Evolutionary conservation across 2,329 filamentous ascomycete genomes (phyloP).

Genomic region (Penicillium sp.): DNA sequence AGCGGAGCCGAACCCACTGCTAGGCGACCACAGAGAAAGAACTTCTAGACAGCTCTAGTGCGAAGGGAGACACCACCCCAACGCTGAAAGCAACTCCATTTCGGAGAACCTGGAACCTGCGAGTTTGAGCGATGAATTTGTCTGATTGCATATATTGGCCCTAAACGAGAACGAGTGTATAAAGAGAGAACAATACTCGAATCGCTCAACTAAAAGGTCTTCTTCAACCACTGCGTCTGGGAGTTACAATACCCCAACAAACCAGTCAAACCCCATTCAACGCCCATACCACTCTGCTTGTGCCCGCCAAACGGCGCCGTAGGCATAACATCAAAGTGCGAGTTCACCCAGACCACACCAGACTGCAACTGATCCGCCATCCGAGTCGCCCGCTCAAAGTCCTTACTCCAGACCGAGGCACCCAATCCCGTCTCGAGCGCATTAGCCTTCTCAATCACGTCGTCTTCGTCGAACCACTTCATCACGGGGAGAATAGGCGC

Average conservation of each 20-base stretch:
- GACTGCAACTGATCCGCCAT: conserved; percentile 59
- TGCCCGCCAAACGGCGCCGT: conserved; percentile 52
- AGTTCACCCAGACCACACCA: conserved; percentile 64
- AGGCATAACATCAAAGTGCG: conserved; percentile 35
- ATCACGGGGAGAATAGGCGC: conserved; percentile 66
- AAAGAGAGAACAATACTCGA: no score
- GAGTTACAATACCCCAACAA: conserved; percentile 45
- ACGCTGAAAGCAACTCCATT: no score
- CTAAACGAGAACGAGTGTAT: no score
- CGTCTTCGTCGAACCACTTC: conserved; percentile 62
- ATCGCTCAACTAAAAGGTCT: conserved; percentile 9
- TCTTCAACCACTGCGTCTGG: conserved; percentile 38
- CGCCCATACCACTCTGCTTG: conserved; percentile 56
- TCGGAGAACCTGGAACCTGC: no score
- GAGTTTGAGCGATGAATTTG: no score
- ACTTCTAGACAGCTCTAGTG: no score
- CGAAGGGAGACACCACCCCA: no score
- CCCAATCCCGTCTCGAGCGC: conserved; percentile 56
- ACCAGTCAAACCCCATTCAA: conserved; percentile 49
- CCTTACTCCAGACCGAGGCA: conserved; percentile 60
- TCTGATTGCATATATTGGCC: no score
- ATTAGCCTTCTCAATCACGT: conserved; percentile 61
- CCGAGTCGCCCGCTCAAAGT: conserved; percentile 53
- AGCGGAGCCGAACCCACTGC: no score
- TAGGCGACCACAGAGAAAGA: no score